Evolutionary conservation across 495 filamentous ascomycete genomes (phyloP), one percentile per base, ranked within the genome.

Genomic region (Neurospora sp.): DNA sequence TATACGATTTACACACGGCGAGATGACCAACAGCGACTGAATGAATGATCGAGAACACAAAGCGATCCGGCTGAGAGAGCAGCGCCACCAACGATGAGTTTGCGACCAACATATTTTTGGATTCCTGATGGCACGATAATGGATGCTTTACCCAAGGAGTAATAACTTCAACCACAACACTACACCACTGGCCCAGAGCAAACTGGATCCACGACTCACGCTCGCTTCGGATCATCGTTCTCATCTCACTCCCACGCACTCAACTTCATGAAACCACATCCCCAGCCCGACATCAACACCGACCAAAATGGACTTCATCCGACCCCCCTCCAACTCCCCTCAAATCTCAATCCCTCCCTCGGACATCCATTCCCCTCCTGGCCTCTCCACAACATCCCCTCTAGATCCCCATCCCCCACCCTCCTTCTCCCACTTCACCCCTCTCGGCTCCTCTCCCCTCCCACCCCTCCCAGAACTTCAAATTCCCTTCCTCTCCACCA

Each of bases 401-500:
- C 20, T 59, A 5, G 48, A 27, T 5, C 20, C 48, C 11, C 46
- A 54, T 27, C 46, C 46, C 5, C 46, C 46, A 12, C 48, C 48
- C 1, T 27, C 48, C n/a, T 59, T 59, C 48, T 59, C 48, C 5
- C 48, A 27, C 48, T 59, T 59, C 20, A 59, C 48, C 5, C 48
- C 48, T 0, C 48, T 59, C 10, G 48, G 48, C 20, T 59, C 48
- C 20, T 27, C 23, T 10, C 20, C 46, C 10, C 48, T 14, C 4
- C 23, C 44, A 3, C 44, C 44, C n/a, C 4, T 59, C 48, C 11
- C 48, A 27, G 48, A 27, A 59, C 69, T 78, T 10, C 75, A 78
- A 39, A 74, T 76, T 39, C 77, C 77, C 71, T 78, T 75, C 69
- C 69, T 78, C 71, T 74, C 76, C 76, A 76, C 77, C 39, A 76